Percentiles rank a stretch among this genome's conserved stretches.
phyloP scores from a whole-genome alignment of 768 basidiomycete genomes.

The Mycena floridula region DNA sequence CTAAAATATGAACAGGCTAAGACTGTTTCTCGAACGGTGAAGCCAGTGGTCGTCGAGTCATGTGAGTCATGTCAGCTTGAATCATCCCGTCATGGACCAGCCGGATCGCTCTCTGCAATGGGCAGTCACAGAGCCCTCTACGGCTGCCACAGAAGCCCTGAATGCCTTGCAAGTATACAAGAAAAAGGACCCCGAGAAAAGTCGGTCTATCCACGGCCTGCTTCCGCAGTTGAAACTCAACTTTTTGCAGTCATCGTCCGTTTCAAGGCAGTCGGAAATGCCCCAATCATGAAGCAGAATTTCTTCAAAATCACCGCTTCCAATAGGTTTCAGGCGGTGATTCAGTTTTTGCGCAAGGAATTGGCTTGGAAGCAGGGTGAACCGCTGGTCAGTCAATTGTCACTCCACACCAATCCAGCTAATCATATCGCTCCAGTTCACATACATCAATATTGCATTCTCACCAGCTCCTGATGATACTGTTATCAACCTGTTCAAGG shows the following conservation, averaged over 20 bases:
- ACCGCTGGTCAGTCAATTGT: constrained; percentile 57
- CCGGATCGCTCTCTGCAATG: too few species aligned
- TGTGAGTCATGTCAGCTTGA: too few species aligned
- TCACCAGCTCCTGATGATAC: constrained; percentile 81
- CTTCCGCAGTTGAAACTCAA: background rate
- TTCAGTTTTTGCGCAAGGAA: constrained; percentile 87
- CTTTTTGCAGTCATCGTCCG: constrained; percentile 77
- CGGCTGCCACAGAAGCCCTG: constrained; percentile 44
- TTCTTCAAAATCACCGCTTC: constrained; percentile 96
- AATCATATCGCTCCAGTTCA: constrained; percentile 37
- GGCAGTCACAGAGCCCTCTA: too few species aligned
- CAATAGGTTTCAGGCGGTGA: constrained; percentile 92
- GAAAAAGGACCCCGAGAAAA: constrained; percentile 79
- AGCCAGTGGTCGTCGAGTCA: too few species aligned
- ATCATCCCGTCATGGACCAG: too few species aligned
- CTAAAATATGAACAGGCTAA: too few species aligned
- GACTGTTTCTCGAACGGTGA: too few species aligned
- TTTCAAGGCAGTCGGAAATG: constrained; percentile 96
- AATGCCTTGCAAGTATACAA: constrained; percentile 82
- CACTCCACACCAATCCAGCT: background rate
- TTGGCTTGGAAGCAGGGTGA: constrained; percentile 83
- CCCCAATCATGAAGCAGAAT: constrained; percentile 98
- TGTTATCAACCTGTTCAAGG: constrained; percentile 73
- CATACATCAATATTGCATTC: constrained; percentile 66
- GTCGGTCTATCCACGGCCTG: constrained; percentile 26